Evolutionary conservation across 192 early-diverging fungal species (phyloP).

Genomic region (Gryganskiella cystojenkinii): DNA sequence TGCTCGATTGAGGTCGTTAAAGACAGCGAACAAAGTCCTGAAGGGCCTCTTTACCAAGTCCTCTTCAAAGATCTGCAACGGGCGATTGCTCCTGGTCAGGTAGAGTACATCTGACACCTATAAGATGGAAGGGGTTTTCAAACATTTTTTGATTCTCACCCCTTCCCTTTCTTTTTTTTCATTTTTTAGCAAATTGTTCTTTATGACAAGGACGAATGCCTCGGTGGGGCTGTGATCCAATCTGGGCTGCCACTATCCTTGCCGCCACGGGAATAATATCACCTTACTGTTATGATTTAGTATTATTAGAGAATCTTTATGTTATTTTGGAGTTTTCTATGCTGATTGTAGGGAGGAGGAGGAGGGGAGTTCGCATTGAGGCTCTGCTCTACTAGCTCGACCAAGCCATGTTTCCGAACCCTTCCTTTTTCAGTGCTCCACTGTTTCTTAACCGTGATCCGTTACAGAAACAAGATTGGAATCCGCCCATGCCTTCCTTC

Average conservation of each 20-base stretch:
- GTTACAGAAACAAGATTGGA: conserved; percentile 54
- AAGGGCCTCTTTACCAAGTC: conserved; percentile 41
- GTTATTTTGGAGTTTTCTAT: background rate
- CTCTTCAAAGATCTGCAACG: conserved; percentile 65
- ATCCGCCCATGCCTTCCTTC: conserved; percentile 41
- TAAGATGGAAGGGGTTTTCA: background rate
- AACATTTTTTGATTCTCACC: background rate
- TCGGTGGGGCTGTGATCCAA: conserved; percentile 71
- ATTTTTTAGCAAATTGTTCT: conserved; percentile 59
- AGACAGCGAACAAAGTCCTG: background rate
- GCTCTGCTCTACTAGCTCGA: background rate
- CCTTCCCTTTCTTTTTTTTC: background rate
- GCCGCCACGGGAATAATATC: too few species aligned
- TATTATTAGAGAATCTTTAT: background rate
- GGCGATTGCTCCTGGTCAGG: conserved; percentile 72
- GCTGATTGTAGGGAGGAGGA: background rate
- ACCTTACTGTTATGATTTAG: too few species aligned
- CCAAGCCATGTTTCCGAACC: conserved; percentile 9
- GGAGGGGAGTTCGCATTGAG: too few species aligned
- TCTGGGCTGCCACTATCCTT: conserved; percentile 24
- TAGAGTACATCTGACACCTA: background rate
- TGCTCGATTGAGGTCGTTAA: conserved; percentile 27
- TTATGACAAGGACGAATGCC: conserved; percentile 69
- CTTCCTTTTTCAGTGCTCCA: background rate
- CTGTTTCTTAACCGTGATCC: conserved; percentile 36